These are phyloP conservation scores for Eurotiales sp. DNA, from an alignment of 2,329 filamentous ascomycete species.

Conservation along the genomic window DNA sequence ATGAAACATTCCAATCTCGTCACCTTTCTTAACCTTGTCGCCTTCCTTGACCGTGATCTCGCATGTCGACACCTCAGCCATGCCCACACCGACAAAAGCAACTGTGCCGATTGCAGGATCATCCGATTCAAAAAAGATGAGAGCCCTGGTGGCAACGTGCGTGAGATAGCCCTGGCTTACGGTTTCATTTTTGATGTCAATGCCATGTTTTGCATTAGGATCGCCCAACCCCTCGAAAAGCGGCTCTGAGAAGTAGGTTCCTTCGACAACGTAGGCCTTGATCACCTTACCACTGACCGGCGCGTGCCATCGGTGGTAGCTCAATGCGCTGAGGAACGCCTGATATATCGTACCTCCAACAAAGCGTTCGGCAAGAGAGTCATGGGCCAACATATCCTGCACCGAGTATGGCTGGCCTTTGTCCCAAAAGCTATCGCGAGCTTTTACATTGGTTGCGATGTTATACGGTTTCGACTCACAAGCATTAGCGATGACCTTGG, in stretches of 20 bases:
- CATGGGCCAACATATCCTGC: constrained; percentile 59
- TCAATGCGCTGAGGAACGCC: constrained; percentile 63
- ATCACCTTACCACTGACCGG: constrained; percentile 62
- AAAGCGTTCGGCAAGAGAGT: constrained; percentile 52
- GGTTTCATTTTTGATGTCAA: constrained; percentile 25
- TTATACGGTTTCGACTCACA: constrained; percentile 63
- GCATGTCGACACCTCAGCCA: constrained; percentile 73
- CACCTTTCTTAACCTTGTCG: constrained; percentile 64
- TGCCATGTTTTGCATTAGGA: constrained; percentile 25
- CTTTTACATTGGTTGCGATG: constrained; percentile 48
- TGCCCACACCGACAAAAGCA: constrained; percentile 67
- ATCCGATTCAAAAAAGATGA: constrained; percentile 69
- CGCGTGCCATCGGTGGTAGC: constrained; percentile 69
- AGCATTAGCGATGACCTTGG: constrained; percentile 56
- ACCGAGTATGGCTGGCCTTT: constrained; percentile 68
- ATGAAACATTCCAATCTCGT: constrained; percentile 74
- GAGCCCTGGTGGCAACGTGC: constrained; percentile 62
- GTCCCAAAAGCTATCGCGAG: constrained; percentile 63
- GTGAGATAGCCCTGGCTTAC: constrained; percentile 63
- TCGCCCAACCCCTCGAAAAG: constrained; percentile 47
- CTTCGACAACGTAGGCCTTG: constrained; percentile 56
- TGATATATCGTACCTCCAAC: constrained; percentile 66
- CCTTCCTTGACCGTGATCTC: constrained; percentile 67
- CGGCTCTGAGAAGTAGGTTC: constrained; percentile 66
- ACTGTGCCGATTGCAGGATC: constrained; percentile 64